Conservation (phyloP, 2,329 filamentous ascomycete genomes). For the Tolypocladium cylindrosporum region DNA sequence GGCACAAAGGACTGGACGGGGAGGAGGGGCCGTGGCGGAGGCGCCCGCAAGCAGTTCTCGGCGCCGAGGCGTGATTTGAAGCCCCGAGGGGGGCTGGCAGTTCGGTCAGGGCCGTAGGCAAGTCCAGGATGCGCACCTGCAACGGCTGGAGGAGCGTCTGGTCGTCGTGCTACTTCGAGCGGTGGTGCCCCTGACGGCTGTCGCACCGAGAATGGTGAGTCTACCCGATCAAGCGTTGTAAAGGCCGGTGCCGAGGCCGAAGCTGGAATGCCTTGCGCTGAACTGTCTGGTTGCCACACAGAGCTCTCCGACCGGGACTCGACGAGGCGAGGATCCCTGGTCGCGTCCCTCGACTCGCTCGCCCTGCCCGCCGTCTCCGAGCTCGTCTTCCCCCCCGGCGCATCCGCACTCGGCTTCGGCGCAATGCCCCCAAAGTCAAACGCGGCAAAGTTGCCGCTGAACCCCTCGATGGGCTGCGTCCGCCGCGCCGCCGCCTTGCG, state of each 20-base stretch:
- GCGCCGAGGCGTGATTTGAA: slow-evolving; percentile 16
- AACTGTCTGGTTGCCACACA: neutral
- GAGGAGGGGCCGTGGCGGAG: slow-evolving; percentile 10
- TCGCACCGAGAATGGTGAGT: neutral
- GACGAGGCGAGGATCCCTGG: neutral
- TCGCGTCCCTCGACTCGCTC: neutral
- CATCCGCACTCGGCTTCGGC: slow-evolving; percentile 4
- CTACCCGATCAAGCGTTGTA: neutral
- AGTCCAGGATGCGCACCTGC: neutral
- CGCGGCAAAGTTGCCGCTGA: slow-evolving; percentile 25
- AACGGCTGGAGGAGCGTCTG: neutral
- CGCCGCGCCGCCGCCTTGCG: slow-evolving; percentile 9
- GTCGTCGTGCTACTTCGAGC: neutral
- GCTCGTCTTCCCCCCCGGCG: neutral
- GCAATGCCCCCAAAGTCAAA: slow-evolving; percentile 27
- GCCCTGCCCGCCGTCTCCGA: neutral
- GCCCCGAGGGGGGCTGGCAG: slow-evolving; percentile 3
- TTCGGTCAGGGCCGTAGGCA: neutral
- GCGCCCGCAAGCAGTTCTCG: slow-evolving; percentile 9
- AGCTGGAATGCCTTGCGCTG: neutral
- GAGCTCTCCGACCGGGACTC: neutral
- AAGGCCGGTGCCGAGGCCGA: neutral
- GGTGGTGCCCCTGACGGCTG: neutral
- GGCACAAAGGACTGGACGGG: slow-evolving; percentile 12
- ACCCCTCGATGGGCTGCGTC: slow-evolving; percentile 18